Evolutionary conservation across 2,329 filamentous ascomycete species (phyloP), one percentile per base, ranked within the genome.

Genomic region (Cadophora sp.): DNA sequence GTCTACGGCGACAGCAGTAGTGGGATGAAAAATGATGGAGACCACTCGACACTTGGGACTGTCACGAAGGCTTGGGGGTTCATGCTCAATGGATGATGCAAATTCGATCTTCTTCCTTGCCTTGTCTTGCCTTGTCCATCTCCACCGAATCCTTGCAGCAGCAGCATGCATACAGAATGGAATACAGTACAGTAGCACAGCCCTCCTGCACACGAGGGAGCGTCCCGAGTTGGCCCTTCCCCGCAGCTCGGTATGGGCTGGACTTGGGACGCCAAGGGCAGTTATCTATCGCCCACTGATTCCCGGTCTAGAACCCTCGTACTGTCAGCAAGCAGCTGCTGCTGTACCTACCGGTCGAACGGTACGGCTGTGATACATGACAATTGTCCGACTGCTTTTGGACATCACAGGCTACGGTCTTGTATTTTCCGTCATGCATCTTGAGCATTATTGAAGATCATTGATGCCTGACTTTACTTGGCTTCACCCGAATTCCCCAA

Each of bases 211-310:
- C 55, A 58, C 55, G 55, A 58, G 55, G 55, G n/a, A 14, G 46
- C 46, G 43, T 19, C 60, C 60, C 60, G 60, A 37, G 46, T 53
- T 51, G 27, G 46, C 40, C 60, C 60, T 62, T 62, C 60, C 60
- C 60, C 60, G 46, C 60, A 62, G 60, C 43, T 62, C 46, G 60
- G 60, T 12, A 62, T 24, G 43, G 22, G 40, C 40, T 43, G 43
- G 43, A 37, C 37, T 61, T 61, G 24, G 40, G 34, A 61, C 58
- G 58, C 58, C 58, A 61, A 61, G 58, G 34, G 37, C 22, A 61
- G 43, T 14, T 62, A 46, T 50, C 43, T 31, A 31, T 62, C 59
- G 19, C 59, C 59, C 26, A 27, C 19, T 34, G 19, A 34, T 8
- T 56, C 11, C n/a, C n/a, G 55, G 55, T 58, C 55, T 40, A 11